phyloP scores from a whole-genome alignment of 1,284 basidiomycete species.

The Ceratorhiza oryzae-sativae region DNA sequence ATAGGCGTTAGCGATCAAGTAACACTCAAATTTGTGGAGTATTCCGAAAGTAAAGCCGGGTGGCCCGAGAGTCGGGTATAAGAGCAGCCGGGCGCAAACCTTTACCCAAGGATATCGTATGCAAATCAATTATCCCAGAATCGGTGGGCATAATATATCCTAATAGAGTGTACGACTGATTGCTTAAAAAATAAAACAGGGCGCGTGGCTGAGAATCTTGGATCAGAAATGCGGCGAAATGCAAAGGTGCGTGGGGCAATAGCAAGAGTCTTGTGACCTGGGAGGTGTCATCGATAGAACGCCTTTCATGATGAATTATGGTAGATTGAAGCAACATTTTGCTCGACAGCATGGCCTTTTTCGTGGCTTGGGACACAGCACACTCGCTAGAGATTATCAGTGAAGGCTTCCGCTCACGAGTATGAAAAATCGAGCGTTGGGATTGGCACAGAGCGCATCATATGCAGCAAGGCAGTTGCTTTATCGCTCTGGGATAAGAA shows the following conservation, averaged over 20 bases:
- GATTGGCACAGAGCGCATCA: background rate
- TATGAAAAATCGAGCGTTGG: background rate
- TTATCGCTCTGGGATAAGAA: background rate
- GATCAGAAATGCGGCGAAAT: background rate
- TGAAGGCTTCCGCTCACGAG: too few species aligned
- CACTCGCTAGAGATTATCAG: too few species aligned
- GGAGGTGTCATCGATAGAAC: background rate
- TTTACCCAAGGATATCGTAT: background rate
- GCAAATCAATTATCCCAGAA: background rate
- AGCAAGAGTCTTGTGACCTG: background rate
- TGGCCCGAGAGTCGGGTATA: background rate
- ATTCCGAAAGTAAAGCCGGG: background rate
- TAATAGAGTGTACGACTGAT: background rate
- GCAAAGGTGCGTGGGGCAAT: background rate
- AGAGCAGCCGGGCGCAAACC: background rate
- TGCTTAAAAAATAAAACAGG: background rate
- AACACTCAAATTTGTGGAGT: background rate
- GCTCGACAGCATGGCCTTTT: background rate
- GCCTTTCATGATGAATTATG: background rate
- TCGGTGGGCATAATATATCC: background rate
- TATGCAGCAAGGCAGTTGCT: background rate
- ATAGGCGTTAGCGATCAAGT: background rate
- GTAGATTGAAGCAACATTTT: background rate
- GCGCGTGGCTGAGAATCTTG: background rate
- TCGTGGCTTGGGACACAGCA: too few species aligned